phyloP scores from a whole-genome alignment of 2,329 filamentous ascomycete species.

The Trichoderma simmonsii region DNA sequence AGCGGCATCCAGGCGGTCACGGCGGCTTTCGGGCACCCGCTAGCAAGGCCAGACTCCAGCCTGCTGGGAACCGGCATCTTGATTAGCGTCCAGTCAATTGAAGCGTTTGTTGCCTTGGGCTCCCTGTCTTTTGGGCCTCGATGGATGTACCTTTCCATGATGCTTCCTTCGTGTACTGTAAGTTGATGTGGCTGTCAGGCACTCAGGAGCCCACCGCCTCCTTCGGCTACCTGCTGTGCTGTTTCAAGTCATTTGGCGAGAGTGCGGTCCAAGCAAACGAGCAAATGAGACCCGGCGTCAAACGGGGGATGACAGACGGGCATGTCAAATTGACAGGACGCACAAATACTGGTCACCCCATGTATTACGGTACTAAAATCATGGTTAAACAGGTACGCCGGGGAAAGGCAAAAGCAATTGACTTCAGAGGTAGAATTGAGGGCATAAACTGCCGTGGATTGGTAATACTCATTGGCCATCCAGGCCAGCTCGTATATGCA shows the following conservation, averaged over 20 bases:
- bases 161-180: neutral
- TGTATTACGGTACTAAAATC: neutral
- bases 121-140: neutral
- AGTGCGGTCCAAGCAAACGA: neutral
- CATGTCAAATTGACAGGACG: neutral
- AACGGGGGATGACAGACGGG: neutral
- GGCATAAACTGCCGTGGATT: neutral
- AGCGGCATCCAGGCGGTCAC: neutral
- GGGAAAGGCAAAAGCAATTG: neutral
- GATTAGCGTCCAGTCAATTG: neutral
- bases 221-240: slow-evolving; percentile 5
- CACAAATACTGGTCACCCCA: neutral
- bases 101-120: neutral
- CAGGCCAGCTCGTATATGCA: slow-evolving; percentile 5
- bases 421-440: neutral
- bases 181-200: neutral
- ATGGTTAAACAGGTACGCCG: neutral
- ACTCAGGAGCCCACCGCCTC: neutral
- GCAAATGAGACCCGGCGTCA: neutral
- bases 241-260: slow-evolving; percentile 1
- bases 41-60: neutral
- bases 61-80: neutral
- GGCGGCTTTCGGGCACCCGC: neutral
- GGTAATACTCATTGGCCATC: neutral
- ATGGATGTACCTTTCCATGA: neutral